Percentiles rank a stretch among this genome's conserved stretches.
phyloP scores from a whole-genome alignment of 805 yeast species.

The Suhomyces tanzawaensis region DNA sequence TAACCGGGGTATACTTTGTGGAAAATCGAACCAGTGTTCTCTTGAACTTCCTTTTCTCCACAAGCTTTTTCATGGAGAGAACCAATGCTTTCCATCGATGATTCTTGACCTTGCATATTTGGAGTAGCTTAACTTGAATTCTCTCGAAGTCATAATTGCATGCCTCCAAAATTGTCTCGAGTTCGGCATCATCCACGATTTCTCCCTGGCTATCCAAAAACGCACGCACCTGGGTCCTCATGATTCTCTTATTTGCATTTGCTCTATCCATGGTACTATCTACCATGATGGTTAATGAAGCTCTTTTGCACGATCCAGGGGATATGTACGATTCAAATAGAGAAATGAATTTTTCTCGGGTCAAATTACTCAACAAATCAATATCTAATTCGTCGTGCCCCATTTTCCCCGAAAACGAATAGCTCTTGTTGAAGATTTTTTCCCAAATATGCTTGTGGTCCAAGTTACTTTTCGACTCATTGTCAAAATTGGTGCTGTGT shows the following conservation, averaged over 20 bases:
- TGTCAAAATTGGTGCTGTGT: constrained; percentile 24
- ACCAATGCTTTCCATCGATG: not conserved
- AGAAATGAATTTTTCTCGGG: constrained; percentile 15
- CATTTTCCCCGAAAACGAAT: constrained; percentile 33
- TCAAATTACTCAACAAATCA: constrained; percentile 26
- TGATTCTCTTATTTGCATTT: not conserved
- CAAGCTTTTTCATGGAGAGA: not conserved
- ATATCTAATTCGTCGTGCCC: constrained; percentile 36
- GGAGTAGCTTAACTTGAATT: not conserved
- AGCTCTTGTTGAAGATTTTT: constrained; percentile 45
- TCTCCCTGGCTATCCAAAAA: not conserved
- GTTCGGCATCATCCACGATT: not conserved
- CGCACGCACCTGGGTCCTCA: not conserved
- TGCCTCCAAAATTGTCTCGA: not conserved
- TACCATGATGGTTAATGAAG: constrained; percentile 13
- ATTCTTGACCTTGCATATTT: not conserved
- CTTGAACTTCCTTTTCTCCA: not conserved
- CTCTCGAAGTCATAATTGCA: not conserved
- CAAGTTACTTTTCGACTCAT: constrained; percentile 12
- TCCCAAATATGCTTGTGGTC: constrained; percentile 50
- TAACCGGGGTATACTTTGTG: too few relatives aligned
- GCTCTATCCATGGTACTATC: constrained; percentile 9
- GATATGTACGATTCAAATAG: constrained; percentile 14
- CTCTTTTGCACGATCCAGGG: constrained; percentile 11
- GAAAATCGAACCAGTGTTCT: too few relatives aligned